Percentiles rank a stretch among this genome's conserved stretches.
phyloP scores from a whole-genome alignment of 805 yeast species.

The Suhomyces sp. region DNA sequence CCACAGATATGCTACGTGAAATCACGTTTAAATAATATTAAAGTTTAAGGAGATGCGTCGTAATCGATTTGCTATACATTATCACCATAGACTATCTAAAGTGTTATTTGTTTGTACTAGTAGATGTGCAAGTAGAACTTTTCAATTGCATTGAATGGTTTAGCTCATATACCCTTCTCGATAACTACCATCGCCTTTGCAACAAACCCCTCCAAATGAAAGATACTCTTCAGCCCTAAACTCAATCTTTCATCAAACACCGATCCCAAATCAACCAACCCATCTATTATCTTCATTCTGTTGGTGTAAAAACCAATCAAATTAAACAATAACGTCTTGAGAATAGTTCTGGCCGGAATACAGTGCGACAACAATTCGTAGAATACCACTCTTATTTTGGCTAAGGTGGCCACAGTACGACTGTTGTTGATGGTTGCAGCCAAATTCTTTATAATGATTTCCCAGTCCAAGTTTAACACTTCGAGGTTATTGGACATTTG shows the following conservation, averaged over 20 bases:
- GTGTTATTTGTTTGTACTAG: too few species aligned
- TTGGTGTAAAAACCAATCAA: constrained; percentile 31
- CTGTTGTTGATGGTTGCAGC: constrained; percentile 59
- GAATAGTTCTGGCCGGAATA: constrained; percentile 81
- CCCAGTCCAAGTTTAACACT: constrained; percentile 84
- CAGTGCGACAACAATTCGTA: constrained; percentile 91
- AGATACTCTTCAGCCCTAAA: constrained; percentile 84
- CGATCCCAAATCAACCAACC: constrained; percentile 60
- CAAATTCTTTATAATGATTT: constrained; percentile 66
- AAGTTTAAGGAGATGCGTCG: too few species aligned
- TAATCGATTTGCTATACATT: too few species aligned
- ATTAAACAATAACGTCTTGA: constrained; percentile 56
- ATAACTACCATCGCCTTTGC: constrained; percentile 82
- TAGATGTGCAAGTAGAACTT: too few species aligned
- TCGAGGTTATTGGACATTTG: constrained; percentile 40
- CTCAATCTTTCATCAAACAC: constrained; percentile 81
- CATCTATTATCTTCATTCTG: constrained; percentile 33
- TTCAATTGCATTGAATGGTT: background rate
- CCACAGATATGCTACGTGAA: too few species aligned
- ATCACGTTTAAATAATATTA: too few species aligned
- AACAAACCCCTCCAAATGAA: constrained; percentile 91
- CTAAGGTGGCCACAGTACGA: constrained; percentile 60
- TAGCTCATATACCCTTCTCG: constrained; percentile 41
- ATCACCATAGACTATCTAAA: too few species aligned
- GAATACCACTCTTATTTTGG: constrained; percentile 62